Percentiles rank a stretch among this genome's conserved stretches.
Evolutionary conservation across 352 stramenopile genomes (phyloP).

Genomic region (Phytophthora hibernalis): DNA sequence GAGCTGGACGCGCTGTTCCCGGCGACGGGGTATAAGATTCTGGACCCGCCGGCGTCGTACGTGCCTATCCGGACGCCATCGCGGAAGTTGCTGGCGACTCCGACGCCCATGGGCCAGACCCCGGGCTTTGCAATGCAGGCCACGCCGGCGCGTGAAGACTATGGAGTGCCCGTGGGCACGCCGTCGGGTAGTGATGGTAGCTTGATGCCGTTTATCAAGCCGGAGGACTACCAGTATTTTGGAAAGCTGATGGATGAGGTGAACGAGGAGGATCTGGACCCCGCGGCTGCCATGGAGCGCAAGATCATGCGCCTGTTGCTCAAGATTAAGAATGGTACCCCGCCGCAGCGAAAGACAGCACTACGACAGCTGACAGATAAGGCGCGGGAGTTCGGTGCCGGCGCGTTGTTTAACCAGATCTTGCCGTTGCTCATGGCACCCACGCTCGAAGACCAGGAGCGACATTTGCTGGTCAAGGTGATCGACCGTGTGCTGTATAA

Average conservation of each 20-base stretch:
- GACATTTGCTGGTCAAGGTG: slow-evolving; percentile 99
- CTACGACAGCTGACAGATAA: slow-evolving; percentile 98
- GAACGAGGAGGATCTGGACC: slow-evolving; percentile 86
- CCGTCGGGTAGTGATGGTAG: slow-evolving; percentile 71
- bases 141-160: slow-evolving; percentile 83
- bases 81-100: slow-evolving; percentile 95
- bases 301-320: slow-evolving; percentile 99
- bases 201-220: slow-evolving; percentile 97
- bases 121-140: slow-evolving; percentile 90
- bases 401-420: slow-evolving; percentile 99
- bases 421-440: slow-evolving; percentile 98
- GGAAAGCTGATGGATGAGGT: slow-evolving; percentile 95
- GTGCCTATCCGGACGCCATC: slow-evolving; percentile 95
- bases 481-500: slow-evolving; percentile 99
- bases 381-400: slow-evolving; percentile 96
- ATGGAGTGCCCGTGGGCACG: slow-evolving; percentile 73
- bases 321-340: slow-evolving; percentile 99
- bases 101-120: slow-evolving; percentile 94
- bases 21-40: slow-evolving; percentile 94
- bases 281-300: slow-evolving; percentile 95
- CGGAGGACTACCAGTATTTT: slow-evolving; percentile 99
- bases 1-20: slow-evolving; percentile 98
- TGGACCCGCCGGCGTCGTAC: slow-evolving; percentile 96
- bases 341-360: slow-evolving; percentile 96
- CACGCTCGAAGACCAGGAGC: slow-evolving; percentile 98